phyloP scores from a whole-genome alignment of 805 yeast genomes.

The Metschnikowia lochheadii region DNA sequence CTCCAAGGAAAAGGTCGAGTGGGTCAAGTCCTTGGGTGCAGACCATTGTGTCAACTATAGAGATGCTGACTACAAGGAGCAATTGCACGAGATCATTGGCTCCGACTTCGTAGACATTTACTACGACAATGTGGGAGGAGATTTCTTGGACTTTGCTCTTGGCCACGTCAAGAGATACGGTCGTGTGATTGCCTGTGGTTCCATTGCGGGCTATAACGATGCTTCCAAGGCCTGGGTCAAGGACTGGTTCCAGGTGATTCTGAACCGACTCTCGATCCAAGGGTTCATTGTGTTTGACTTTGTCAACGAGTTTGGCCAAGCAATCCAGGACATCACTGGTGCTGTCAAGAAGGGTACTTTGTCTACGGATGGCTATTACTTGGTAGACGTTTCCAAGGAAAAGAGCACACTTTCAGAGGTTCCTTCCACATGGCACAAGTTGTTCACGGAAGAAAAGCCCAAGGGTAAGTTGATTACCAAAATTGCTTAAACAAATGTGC shows the following conservation, averaged over 20 bases:
- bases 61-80: slow-evolving; percentile 26
- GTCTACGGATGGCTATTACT: slow-evolving; percentile 30
- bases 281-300: slow-evolving; percentile 54
- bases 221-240: slow-evolving; percentile 30
- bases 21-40: slow-evolving; percentile 52
- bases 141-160: slow-evolving; percentile 45
- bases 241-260: slow-evolving; percentile 42
- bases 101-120: slow-evolving; percentile 49
- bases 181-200: slow-evolving; percentile 57
- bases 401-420: slow-evolving; percentile 12
- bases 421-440: slow-evolving; percentile 15
- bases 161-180: slow-evolving; percentile 37
- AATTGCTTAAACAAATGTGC: slow-evolving; percentile 4
- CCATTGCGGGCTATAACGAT: slow-evolving; percentile 56
- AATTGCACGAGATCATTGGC: slow-evolving; percentile 34
- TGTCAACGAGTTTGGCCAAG: slow-evolving; percentile 33
- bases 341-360: slow-evolving; percentile 42
- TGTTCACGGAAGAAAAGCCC: slow-evolving; percentile 19
- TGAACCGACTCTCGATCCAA: slow-evolving; percentile 46
- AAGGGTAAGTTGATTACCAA: slow-evolving; percentile 17
- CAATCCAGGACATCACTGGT: slow-evolving; percentile 28
- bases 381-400: slow-evolving; percentile 39
- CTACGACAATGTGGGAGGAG: slow-evolving; percentile 66
- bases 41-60: slow-evolving; percentile 54
- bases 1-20: slow-evolving; percentile 49